Evolutionary conservation across 768 basidiomycete genomes (phyloP), one percentile per base, ranked within the genome.

Genomic region (Mrakia frigida): DNA sequence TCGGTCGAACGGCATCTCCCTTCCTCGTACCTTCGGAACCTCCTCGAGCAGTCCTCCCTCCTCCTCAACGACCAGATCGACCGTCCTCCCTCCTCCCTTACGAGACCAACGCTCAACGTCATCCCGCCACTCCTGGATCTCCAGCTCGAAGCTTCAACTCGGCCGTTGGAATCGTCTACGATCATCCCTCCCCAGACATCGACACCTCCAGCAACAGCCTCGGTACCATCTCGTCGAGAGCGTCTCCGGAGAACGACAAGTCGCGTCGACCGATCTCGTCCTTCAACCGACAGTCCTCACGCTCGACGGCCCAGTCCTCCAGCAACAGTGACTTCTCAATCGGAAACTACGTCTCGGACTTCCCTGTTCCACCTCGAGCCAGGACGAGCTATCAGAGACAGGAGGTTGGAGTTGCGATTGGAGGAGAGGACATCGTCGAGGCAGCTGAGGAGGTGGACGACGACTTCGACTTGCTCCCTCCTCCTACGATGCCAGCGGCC

Each of bases 281-380:
- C 37, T 68, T 68, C 65, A 37, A 68, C 39, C 65, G 65, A 21
- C 65, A 68, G n/a, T 68, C 65, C 10, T 39, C 35, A 3, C 35
- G 65, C 6, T 68, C 39, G 65, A 41, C 65, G 2, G 65, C 37
- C 13, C 65, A 68, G 37, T 68, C 39, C 9, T 68, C 65, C 18
- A 39, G 65, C 25, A 68, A 35, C 25, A 68, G 65, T 39, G 65
- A 68, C 6, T 68, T 68, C 37, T 68, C 65, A 21, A 68, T 68
- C 6, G 65, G 39, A 23, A 39, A 35, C 35, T 68, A 39, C 35
- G 39, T 39, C 35, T 39, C 65, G 35, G 65, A 68, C 39, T 68
- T 68, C 65, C 65, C 65, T 7, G n/a, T 68, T 11, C 65, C 65
- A 18, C 65, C 65, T n/a, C 35, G 39, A 25, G 25, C 35, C 16